Base-by-base conservation (phyloP, 805 yeast genomes). In the Saturnispora halmiae region DNA sequence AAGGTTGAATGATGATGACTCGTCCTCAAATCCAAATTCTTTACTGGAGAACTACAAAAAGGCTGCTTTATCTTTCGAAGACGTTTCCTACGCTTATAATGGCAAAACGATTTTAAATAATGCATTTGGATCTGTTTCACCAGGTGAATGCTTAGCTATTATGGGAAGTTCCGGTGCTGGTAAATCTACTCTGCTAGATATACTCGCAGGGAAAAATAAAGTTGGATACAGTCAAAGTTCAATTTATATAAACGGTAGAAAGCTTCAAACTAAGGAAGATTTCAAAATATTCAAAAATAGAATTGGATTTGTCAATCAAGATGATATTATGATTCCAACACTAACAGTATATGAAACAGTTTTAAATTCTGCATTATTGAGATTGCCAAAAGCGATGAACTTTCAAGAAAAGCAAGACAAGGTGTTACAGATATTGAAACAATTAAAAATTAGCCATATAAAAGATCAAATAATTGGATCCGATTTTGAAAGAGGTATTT, bases 101-200 rank as follows among this genome's bases (percentile, higher is more conserved):
- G 65, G 65, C 1, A 70, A 65, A 19, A 62, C 60, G 14, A 77
- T 92, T 4, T 67, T 92, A 44, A 67, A 72, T 10, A 66, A 71
- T 22, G 70, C 85, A 0, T 77, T 74, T 50, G 98, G 98, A 8
- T 51, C 76, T 11, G 95, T 79, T 3, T 75, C 75, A 38, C 95
- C 96, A 2, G 82, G 96, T 29, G 87, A 87, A 56, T 82, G 94
- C 46, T 59, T 87, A 56, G 97, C 98, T 1, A 86, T 92, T 31
- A 85, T 92, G 95, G 98, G 98, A 33, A 96, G 96, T 1, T 88
- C 96, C 0, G 98, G 98, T 37, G 97, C 98, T 11, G 98, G 98
- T 39, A 92, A 92, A 57, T 90, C 98, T 1, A 90, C 98, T 0
- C 63, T 92, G 32, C 65, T 92, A 38, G 98, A 92, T 55, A 87